Percentiles rank a stretch among this genome's conserved stretches.
These are phyloP conservation scores for Ramaria rubella DNA, from an alignment of 768 basidiomycete genomes.

Conservation along the genomic window DNA sequence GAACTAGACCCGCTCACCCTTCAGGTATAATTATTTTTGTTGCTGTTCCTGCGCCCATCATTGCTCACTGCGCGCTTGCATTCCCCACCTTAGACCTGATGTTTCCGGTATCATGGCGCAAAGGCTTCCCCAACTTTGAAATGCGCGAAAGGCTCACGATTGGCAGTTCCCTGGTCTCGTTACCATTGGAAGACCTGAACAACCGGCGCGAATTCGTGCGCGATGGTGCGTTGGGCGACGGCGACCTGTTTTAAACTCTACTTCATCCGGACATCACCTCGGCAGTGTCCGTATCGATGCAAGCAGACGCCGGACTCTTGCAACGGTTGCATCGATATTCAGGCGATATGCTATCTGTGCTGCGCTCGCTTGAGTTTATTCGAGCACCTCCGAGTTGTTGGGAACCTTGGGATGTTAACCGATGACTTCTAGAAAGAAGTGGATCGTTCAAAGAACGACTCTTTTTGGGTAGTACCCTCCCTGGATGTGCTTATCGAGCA, in stretches of 20 bases:
- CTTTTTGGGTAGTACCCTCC: not conserved
- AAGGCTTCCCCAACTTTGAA: not conserved
- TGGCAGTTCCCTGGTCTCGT: not conserved
- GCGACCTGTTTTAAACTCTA: not conserved
- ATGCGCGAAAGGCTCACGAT: not conserved
- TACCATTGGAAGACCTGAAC: not conserved
- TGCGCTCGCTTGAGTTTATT: not conserved
- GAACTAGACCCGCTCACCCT: not conserved
- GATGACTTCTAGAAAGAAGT: not conserved
- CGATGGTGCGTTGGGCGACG: not conserved
- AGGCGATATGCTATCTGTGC: not conserved
- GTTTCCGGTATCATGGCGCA: not conserved
- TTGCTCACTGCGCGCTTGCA: not conserved
- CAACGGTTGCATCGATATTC: not conserved
- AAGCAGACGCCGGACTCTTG: not conserved
- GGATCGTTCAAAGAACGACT: not conserved
- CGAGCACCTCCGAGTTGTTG: not conserved
- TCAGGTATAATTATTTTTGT: not conserved
- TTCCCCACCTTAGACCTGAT: not conserved
- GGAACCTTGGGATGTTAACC: not conserved
- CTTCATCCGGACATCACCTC: conserved; percentile 2
- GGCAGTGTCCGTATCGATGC: conserved; percentile 1
- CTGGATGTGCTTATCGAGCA: not conserved
- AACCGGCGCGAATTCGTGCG: not conserved
- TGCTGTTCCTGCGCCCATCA: not conserved